phyloP scores from a whole-genome alignment of 148 eudicot species.

The Oxyria digyna region DNA sequence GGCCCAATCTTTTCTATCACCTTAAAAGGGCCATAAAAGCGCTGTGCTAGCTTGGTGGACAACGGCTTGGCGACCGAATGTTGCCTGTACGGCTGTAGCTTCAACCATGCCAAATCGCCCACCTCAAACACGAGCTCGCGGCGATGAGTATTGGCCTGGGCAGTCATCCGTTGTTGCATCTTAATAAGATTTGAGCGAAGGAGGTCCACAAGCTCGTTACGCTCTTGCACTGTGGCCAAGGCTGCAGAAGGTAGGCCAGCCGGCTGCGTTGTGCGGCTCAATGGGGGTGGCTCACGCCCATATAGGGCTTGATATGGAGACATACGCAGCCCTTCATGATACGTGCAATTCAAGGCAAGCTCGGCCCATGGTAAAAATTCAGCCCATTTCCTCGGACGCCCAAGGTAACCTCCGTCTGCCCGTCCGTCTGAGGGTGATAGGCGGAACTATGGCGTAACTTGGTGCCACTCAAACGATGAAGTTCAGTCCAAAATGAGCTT shows the following conservation, averaged over 20 bases:
- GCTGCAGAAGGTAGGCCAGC: too few relatives aligned
- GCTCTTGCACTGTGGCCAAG: not conserved
- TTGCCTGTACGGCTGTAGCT: not conserved
- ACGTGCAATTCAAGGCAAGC: not conserved
- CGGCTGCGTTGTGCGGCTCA: too few relatives aligned
- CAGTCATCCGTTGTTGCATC: not conserved
- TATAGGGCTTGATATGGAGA: not conserved
- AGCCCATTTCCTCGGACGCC: not conserved
- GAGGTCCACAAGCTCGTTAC: not conserved
- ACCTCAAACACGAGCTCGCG: not conserved
- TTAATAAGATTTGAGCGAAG: not conserved
- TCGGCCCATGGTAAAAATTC: not conserved
- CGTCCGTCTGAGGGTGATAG: not conserved
- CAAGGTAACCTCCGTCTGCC: not conserved
- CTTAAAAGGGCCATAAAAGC: not conserved
- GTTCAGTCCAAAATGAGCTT: not conserved
- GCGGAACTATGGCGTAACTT: too few relatives aligned
- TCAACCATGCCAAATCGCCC: not conserved
- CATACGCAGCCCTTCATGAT: not conserved
- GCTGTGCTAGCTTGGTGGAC: not conserved
- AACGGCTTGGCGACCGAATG: not conserved
- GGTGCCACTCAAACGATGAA: not conserved
- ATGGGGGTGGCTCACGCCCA: too few relatives aligned
- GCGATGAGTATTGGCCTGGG: not conserved
- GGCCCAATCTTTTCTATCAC: too few relatives aligned